Evolutionary conservation across 2,329 filamentous ascomycete genomes (phyloP).

Genomic region (Microsporum canis): DNA sequence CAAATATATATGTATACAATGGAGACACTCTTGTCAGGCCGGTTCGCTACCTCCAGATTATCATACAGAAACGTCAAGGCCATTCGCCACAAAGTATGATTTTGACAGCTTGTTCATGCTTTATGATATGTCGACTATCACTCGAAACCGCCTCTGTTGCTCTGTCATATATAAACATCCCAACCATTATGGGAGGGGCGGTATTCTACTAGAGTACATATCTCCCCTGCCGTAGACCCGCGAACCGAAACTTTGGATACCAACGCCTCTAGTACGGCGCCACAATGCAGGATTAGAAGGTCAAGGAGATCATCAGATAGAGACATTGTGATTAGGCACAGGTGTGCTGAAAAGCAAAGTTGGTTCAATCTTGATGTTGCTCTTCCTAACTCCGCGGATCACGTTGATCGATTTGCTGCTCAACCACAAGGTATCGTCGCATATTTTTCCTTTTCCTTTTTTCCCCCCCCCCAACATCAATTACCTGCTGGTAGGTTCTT

Average conservation of each 20-base stretch:
- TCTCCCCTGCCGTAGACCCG: background rate
- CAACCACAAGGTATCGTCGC: background rate
- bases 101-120: background rate
- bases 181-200: background rate
- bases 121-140: slow-evolving; percentile 4
- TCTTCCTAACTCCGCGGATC: background rate
- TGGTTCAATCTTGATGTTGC: background rate
- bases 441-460: background rate
- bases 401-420: background rate
- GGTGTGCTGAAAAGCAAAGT: slow-evolving; percentile 1
- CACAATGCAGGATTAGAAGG: background rate
- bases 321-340: background rate
- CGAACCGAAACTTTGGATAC: background rate
- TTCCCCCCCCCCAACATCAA: background rate
- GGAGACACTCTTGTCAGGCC: background rate
- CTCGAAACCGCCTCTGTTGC: background rate
- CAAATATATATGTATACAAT: background rate
- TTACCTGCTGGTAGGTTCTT: too few species aligned
- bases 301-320: slow-evolving; percentile 1
- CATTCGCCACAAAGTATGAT: slow-evolving; percentile 2
- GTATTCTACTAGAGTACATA: background rate
- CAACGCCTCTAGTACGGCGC: background rate
- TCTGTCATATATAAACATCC: background rate
- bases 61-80: background rate
- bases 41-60: background rate